Percentiles rank a stretch among this genome's conserved stretches.
These are phyloP conservation scores for Pichia sp. DNA, from an alignment of 1,139 yeast species.

Conservation along the genomic window DNA sequence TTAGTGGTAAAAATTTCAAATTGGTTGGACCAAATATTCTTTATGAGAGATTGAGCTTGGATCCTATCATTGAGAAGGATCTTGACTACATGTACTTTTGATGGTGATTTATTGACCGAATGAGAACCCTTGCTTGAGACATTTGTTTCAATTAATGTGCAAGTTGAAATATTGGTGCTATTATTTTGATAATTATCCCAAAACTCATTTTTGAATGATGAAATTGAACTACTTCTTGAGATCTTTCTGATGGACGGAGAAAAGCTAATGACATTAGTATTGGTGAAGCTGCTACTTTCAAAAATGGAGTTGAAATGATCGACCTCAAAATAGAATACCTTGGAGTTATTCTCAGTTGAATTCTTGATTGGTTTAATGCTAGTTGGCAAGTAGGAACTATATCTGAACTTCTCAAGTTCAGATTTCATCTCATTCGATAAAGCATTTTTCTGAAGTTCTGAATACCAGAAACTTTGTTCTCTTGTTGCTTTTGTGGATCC, in stretches of 20 bases:
- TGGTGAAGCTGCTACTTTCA: no score
- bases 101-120: neutral
- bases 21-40: constrained; percentile 9
- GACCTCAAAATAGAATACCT: constrained; percentile 7
- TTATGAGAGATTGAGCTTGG: constrained; percentile 10
- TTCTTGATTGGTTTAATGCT: constrained; percentile 1
- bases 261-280: neutral
- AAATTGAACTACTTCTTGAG: no score
- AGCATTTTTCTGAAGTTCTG: constrained; percentile 11
- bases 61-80: constrained; percentile 13
- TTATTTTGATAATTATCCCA: no score
- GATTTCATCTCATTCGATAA: constrained; percentile 9
- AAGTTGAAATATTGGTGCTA: neutral
- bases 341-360: neutral
- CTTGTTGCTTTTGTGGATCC: no score
- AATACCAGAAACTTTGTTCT: constrained; percentile 12
- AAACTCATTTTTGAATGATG: no score
- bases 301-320: constrained; percentile 5
- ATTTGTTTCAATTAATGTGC: no score
- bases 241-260: no score
- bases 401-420: constrained; percentile 9
- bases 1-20: constrained; percentile 7
- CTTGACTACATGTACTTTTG: constrained; percentile 4
- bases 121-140: no score
- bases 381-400: constrained; percentile 6